These are phyloP conservation scores for Trichoderma oligosporum DNA, from an alignment of 2,329 filamentous ascomycete species.

Conservation along the genomic window DNA sequence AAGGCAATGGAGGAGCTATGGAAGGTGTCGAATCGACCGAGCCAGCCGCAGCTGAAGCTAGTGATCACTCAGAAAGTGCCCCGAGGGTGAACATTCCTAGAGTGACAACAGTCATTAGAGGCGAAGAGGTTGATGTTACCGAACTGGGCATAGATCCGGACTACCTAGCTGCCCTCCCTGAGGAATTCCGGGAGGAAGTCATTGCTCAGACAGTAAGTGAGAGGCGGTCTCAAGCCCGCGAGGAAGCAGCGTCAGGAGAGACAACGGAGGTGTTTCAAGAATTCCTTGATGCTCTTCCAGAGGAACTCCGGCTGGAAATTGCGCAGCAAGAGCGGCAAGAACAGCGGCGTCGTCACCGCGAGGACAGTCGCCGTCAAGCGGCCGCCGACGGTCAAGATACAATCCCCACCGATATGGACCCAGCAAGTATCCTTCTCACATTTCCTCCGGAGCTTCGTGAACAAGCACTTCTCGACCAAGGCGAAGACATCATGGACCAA, in stretches of 20 bases:
- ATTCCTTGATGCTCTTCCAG: slow-evolving; percentile 87
- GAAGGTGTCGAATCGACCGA: slow-evolving; percentile 67
- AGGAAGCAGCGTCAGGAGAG: slow-evolving; percentile 66
- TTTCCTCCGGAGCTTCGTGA: slow-evolving; percentile 80
- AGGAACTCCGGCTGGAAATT: slow-evolving; percentile 85
- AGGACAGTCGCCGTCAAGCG: slow-evolving; percentile 69
- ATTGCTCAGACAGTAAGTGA: slow-evolving; percentile 86
- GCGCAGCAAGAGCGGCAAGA: slow-evolving; percentile 87
- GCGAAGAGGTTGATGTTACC: slow-evolving; percentile 87
- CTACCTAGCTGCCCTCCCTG: slow-evolving; percentile 93
- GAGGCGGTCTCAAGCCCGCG: slow-evolving; percentile 70
- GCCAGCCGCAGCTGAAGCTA: slow-evolving; percentile 30
- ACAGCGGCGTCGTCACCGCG: slow-evolving; percentile 80
- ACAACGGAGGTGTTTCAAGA: slow-evolving; percentile 84
- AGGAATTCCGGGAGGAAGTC: slow-evolving; percentile 93
- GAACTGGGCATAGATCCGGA: slow-evolving; percentile 90
- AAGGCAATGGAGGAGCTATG: slow-evolving; percentile 49
- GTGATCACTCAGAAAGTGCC: slow-evolving; percentile 28
- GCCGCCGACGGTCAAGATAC: slow-evolving; percentile 52
- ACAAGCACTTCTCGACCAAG: slow-evolving; percentile 85
- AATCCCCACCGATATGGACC: slow-evolving; percentile 73
- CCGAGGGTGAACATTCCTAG: slow-evolving; percentile 42
- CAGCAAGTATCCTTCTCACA: slow-evolving; percentile 86
- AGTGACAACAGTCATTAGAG: slow-evolving; percentile 78
- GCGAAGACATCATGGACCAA: slow-evolving; percentile 78